Percentiles rank a stretch among this genome's conserved stretches.
Conservation (phyloP, 2,329 filamentous ascomycete genomes). For the Colletotrichum ledebouriae region DNA sequence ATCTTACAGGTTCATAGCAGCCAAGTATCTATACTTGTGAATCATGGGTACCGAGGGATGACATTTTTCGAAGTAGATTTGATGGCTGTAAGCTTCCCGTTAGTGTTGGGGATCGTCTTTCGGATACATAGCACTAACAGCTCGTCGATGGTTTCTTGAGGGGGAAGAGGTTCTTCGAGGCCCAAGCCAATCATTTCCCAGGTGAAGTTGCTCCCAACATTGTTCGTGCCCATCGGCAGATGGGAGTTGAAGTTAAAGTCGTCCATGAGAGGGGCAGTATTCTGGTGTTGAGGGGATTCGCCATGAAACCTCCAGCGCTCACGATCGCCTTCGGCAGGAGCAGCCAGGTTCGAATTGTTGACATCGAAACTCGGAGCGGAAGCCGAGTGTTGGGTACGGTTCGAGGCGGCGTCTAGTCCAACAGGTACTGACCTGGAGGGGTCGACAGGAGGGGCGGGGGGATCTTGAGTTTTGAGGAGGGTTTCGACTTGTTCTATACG, state of each 20-base stretch:
- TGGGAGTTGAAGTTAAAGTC: slow-evolving; percentile 69
- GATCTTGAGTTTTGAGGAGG: slow-evolving; percentile 84
- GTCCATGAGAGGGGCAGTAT: slow-evolving; percentile 55
- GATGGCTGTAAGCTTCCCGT: slow-evolving; percentile 66
- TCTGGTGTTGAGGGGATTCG: slow-evolving; percentile 63
- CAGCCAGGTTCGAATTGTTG: slow-evolving; percentile 61
- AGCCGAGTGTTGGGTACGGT: slow-evolving; percentile 50
- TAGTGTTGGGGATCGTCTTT: neutral
- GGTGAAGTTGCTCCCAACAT: slow-evolving; percentile 71
- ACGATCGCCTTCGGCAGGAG: slow-evolving; percentile 61
- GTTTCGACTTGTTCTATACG: slow-evolving; percentile 89
- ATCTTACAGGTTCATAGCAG: slow-evolving; percentile 84
- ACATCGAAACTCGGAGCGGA: slow-evolving; percentile 57
- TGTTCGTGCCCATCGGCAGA: slow-evolving; percentile 64
- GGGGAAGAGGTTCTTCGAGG: slow-evolving; percentile 70
- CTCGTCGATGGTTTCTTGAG: slow-evolving; percentile 80
- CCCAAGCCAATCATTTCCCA: slow-evolving; percentile 82
- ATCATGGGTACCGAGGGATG: slow-evolving; percentile 90
- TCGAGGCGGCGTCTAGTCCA: slow-evolving; percentile 48
- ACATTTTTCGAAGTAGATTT: slow-evolving; percentile 91
- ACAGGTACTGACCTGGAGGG: slow-evolving; percentile 52
- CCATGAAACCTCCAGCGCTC: slow-evolving; percentile 69
- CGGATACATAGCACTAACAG: slow-evolving; percentile 66
- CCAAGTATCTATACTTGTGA: slow-evolving; percentile 87
- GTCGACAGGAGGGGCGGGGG: slow-evolving; percentile 50